Evolutionary conservation across 2,329 filamentous ascomycete species (phyloP), one percentile per base, ranked within the genome.

Genomic region (Iodosphaeria phyllophila): DNA sequence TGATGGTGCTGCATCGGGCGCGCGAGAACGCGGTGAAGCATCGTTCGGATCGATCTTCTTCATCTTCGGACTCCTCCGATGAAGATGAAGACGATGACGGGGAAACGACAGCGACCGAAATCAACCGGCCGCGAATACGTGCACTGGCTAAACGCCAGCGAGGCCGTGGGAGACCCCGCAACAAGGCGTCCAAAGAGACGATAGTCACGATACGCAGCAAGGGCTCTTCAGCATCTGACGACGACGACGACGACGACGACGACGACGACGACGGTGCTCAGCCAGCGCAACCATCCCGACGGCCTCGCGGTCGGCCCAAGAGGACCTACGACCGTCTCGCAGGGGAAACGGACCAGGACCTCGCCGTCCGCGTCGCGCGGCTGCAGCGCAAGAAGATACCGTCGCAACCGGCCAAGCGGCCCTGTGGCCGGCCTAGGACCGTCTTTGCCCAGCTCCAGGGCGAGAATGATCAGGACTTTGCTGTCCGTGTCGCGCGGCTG

Each of bases 1-100:
- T 92, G 5, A 54, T 59, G 16, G 65, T 72, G 4, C 56, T 95
- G 9, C 79, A 84, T 41, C 66, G 72, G 30, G 59, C 66, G 1
- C 64, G 74, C 18, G 51, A 64, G 21, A 60, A 68, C 3, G 64
- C 61, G 25, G 33, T 50, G 22, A 29, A 34, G 11, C 37, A 37
- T 12, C 33, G 37, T 15, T 41, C 40, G 3, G 42, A 44, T n/a
- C n/a, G n/a, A n/a, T n/a, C n/a, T n/a, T n/a, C n/a, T n/a, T n/a
- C n/a, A n/a, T n/a, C n/a, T n/a, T n/a, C n/a, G n/a, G n/a, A n/a
- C n/a, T n/a, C n/a, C n/a, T n/a, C n/a, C n/a, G n/a, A n/a, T n/a
- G n/a, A n/a, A n/a, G n/a, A n/a, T n/a, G n/a, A n/a, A n/a, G n/a
- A n/a, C n/a, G n/a, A n/a, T n/a, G n/a, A n/a, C n/a, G n/a, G n/a